Base-by-base conservation (phyloP, 495 filamentous ascomycete species). In the Baudoinia panamericana region DNA sequence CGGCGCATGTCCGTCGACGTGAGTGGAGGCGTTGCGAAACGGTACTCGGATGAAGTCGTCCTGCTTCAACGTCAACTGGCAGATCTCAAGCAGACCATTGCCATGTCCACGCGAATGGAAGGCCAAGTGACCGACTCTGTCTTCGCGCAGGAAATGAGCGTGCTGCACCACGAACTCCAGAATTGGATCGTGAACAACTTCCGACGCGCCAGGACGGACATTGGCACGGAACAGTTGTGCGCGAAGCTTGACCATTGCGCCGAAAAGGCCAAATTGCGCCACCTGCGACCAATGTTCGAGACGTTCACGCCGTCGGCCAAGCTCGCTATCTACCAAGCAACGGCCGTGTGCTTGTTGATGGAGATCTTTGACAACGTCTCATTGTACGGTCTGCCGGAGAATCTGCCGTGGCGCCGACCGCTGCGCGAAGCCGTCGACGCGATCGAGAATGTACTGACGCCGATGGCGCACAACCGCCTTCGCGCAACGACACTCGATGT, bases 141-240 rank as follows among this genome's bases (percentile, higher is more conserved):
- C 9, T 49, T 62, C 17, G 43, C 43, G 1, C 48, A 57, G n/a
- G 42, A 43, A 23, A 45, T 56, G 20, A 42, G 51, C 23, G 35
- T 53, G 27, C 38, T 61, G 4, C 41, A 50, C 21, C 43, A 61
- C 42, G 45, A 56, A n/a, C 42, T 56, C 15, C 52, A 57, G 25
- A 57, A 61, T 26, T 61, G 58, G 58, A 50, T 57, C 17, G 52
- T 61, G 20, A 50, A 52, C 42, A 57, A 53, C 38, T 59, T 57
- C 34, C 56, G 58, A 10, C 36, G 51, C 12, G 48, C 50, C 16
- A 52, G 53, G 39, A 18, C 10, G 4, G 19, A 45, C 8, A 17
- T 23, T 4, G 8, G 41, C 10, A 2, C 30, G 7, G 22, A 40
- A 18, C 35, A 41, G 15, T 1, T 50, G n/a, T 40, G 36, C 29